These are phyloP conservation scores for Atkinsonella texensis DNA, from an alignment of 2,329 filamentous ascomycete genomes.

Conservation along the genomic window DNA sequence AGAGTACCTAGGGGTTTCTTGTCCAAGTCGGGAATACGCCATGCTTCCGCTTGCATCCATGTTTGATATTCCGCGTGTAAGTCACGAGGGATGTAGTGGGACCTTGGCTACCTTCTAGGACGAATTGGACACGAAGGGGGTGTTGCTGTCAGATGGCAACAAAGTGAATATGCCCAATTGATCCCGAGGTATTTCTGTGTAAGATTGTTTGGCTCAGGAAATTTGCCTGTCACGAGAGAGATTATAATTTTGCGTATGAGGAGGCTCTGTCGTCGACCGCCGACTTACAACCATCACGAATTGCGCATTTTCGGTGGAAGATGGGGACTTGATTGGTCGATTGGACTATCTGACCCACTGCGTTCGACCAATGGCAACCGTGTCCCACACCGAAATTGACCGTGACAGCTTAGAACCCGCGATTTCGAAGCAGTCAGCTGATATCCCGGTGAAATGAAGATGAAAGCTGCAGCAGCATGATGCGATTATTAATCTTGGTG, in stretches of 20 bases:
- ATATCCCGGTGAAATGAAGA: conserved; percentile 5
- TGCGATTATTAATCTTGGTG: neutral
- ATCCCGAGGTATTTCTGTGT: conserved; percentile 24
- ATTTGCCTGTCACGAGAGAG: conserved; percentile 24
- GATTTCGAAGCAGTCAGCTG: conserved; percentile 12
- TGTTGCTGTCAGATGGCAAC: conserved; percentile 23
- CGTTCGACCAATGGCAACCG: conserved; percentile 18
- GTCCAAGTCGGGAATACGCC: conserved; percentile 22
- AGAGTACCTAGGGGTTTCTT: conserved; percentile 25
- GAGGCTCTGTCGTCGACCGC: conserved; percentile 21
- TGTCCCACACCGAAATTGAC: conserved; percentile 20
- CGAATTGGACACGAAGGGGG: conserved; percentile 23
- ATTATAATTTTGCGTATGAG: conserved; percentile 27
- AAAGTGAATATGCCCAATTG: conserved; percentile 28
- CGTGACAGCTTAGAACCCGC: conserved; percentile 2
- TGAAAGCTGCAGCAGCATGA: neutral
- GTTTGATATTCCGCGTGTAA: conserved; percentile 26
- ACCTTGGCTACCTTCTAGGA: conserved; percentile 24
- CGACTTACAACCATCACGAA: conserved; percentile 28
- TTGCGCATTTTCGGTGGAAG: conserved; percentile 19
- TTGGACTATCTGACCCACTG: conserved; percentile 9
- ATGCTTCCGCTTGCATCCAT: conserved; percentile 23
- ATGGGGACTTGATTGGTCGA: conserved; percentile 18
- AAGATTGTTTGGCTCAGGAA: conserved; percentile 26
- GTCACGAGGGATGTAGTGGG: conserved; percentile 29